Evolutionary conservation across 768 basidiomycete genomes (phyloP).

Genomic region (Macrolepiota albuminosa): DNA sequence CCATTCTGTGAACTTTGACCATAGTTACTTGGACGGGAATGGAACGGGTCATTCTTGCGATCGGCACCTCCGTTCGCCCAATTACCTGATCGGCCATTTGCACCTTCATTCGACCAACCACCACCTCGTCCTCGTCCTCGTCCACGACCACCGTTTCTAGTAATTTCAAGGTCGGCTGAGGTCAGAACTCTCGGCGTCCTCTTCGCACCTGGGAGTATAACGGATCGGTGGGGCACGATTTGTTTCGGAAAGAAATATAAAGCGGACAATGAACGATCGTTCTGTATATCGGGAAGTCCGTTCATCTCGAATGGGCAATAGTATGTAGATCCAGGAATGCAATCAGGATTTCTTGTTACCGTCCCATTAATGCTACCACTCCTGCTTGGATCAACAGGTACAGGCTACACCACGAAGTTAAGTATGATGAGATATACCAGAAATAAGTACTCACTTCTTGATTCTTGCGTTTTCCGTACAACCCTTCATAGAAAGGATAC

Average conservation of each 20-base stretch:
- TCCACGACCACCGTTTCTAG: constrained; percentile 49
- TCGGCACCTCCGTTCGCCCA: constrained; percentile 26
- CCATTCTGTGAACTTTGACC: constrained; percentile 19
- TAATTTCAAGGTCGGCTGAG: constrained; percentile 64
- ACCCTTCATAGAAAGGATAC: constrained; percentile 80
- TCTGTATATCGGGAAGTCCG: constrained; percentile 72
- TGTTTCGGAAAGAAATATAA: constrained; percentile 90
- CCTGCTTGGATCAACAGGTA: constrained; percentile 59
- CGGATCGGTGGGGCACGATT: constrained; percentile 76
- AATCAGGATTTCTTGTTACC: constrained; percentile 79
- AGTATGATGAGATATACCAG: neutral
- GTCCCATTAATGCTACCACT: constrained; percentile 80
- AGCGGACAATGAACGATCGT: constrained; percentile 84
- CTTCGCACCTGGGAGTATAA: constrained; percentile 70
- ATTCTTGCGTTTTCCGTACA: constrained; percentile 88
- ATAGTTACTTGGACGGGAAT: constrained; percentile 36
- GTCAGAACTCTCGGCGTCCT: constrained; percentile 57
- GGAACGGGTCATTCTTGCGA: constrained; percentile 45
- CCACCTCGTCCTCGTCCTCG: constrained; percentile 43
- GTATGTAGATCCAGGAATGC: constrained; percentile 90
- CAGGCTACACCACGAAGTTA: constrained; percentile 46
- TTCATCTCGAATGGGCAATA: constrained; percentile 62
- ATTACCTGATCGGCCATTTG: constrained; percentile 18
- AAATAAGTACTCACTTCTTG: constrained; percentile 53
- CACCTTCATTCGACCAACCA: constrained; percentile 23